Base-by-base conservation (phyloP, 2,329 filamentous ascomycete genomes). In the Apiospora sp. region DNA sequence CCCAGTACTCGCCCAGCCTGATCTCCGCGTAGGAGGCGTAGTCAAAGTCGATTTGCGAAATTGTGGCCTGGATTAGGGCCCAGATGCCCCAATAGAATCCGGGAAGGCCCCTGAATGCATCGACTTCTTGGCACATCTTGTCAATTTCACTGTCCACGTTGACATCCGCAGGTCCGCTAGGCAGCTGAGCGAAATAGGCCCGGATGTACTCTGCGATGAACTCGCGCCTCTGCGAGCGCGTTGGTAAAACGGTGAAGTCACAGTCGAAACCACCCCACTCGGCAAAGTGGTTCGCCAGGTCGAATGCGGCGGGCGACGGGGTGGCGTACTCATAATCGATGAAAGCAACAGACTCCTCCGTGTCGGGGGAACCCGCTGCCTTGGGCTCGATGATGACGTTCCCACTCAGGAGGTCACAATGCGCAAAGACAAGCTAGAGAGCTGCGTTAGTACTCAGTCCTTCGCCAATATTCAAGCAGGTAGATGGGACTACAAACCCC, bases 241-340 rank as follows among this genome's bases (percentile, higher is more conserved):
- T 96, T 6, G 96, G 96, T 72, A 98, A 88, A 76, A 92, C 92
- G 78, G 85, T 90, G 84, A 93, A 95, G 83, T 98, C 95, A 86
- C 96, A 99, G 78, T 97, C 94, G 80, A 98, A 98, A 72, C 96
- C 96, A 73, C 93, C 95, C 96, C 96, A 99, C 84, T 99, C 96
- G 68, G 96, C 95, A 81, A 99, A 98, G 86, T 99, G 96, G 84
- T 99, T 99, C 69, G 96, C 93, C 77, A 99, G 92, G 82, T 99
- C 96, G 83, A 99, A 99, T 1, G 96, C 95, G 4, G 95, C 95
- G 1, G 96, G 96, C 0, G 95, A 96, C 2, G 96, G 95, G 5
- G 94, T 96, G 19, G 95, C 95, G 83, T 99, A 99, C 83, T 99
- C 96, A 86, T 98, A 99, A 84, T 99, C 96, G 82, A 99, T 99